A percentile compares a stretch with the other conserved stretches of the same genome.
These are phyloP conservation scores for Mycena maculata DNA, from an alignment of 768 basidiomycete genomes.

Conservation along the genomic window DNA sequence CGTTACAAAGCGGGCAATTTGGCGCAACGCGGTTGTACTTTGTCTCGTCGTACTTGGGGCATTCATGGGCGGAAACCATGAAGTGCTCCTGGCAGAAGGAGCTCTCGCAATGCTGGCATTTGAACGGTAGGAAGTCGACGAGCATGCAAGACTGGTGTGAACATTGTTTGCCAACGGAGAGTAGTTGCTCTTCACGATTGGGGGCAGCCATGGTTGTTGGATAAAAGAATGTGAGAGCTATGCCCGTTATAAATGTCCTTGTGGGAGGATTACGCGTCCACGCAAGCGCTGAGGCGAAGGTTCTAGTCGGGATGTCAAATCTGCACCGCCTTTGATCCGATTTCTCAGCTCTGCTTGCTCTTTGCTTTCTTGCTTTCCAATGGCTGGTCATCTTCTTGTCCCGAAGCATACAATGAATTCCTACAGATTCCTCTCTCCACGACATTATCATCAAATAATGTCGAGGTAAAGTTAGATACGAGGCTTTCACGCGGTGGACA, in stretches of 20 bases:
- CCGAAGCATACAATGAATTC: too few relatives aligned
- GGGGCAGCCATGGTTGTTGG: constrained; percentile 39
- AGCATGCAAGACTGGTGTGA: constrained; percentile 72
- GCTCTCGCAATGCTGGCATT: constrained; percentile 81
- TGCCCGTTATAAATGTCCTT: not conserved
- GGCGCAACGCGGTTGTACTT: constrained; percentile 83
- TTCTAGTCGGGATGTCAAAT: not conserved
- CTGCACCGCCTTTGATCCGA: not conserved
- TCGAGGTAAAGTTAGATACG: too few relatives aligned
- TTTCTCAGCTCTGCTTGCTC: too few relatives aligned
- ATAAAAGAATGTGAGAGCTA: constrained; percentile 38
- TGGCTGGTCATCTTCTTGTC: too few relatives aligned
- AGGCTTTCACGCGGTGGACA: too few relatives aligned
- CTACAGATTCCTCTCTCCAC: too few relatives aligned
- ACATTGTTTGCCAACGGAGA: constrained; percentile 79
- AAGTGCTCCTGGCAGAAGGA: constrained; percentile 86
- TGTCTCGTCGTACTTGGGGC: constrained; percentile 76
- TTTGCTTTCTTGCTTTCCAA: too few relatives aligned
- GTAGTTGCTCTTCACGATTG: constrained; percentile 63
- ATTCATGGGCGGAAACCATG: constrained; percentile 73
- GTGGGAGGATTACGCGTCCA: constrained; percentile 29
- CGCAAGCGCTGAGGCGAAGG: constrained; percentile 21
- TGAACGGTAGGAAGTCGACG: constrained; percentile 89
- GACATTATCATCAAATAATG: too few relatives aligned
- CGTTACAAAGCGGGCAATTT: constrained; percentile 82